These are phyloP conservation scores for Melampsora americana DNA, from an alignment of 1,284 basidiomycete genomes.

Conservation along the genomic window DNA sequence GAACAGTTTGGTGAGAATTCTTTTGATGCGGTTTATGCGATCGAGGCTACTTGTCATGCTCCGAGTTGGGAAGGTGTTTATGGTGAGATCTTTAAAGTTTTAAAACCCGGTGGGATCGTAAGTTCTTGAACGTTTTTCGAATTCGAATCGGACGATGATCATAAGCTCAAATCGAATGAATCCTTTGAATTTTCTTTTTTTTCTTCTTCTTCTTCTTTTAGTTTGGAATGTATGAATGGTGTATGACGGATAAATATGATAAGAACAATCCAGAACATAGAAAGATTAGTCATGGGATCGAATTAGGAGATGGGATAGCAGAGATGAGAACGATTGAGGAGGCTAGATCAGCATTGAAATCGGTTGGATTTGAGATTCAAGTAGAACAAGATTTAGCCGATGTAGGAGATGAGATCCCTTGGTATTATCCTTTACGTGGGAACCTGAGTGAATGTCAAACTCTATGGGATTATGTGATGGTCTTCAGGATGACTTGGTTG, in stretches of 20 bases:
- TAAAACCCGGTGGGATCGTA: conserved; percentile 94
- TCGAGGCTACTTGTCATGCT: conserved; percentile 96
- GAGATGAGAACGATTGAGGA: conserved; percentile 81
- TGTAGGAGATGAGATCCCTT: conserved; percentile 64
- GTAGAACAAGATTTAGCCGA: conserved; percentile 94
- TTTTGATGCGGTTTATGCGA: conserved; percentile 97
- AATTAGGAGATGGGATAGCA: conserved; percentile 89
- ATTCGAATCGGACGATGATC: no score
- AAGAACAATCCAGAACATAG: conserved; percentile 82
- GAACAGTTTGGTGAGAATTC: conserved; percentile 89
- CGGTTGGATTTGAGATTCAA: conserved; percentile 82
- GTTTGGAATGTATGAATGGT: conserved; percentile 99
- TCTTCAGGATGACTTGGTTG: conserved; percentile 72
- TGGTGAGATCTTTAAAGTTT: conserved; percentile 83
- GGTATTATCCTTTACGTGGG: conserved; percentile 97
- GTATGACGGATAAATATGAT: conserved; percentile 95
- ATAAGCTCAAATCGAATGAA: neutral
- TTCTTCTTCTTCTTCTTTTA: conserved; percentile 52
- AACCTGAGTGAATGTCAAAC: conserved; percentile 90
- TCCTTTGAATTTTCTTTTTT: neutral
- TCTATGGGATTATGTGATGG: conserved; percentile 69
- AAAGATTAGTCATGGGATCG: conserved; percentile 72
- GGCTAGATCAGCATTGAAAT: conserved; percentile 73
- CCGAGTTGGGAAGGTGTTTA: conserved; percentile 95
- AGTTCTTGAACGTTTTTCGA: conserved; percentile 56